These are phyloP conservation scores for Eucalyptus polyanthemos DNA, from an alignment of 345 rosid genomes.

Conservation along the genomic window DNA sequence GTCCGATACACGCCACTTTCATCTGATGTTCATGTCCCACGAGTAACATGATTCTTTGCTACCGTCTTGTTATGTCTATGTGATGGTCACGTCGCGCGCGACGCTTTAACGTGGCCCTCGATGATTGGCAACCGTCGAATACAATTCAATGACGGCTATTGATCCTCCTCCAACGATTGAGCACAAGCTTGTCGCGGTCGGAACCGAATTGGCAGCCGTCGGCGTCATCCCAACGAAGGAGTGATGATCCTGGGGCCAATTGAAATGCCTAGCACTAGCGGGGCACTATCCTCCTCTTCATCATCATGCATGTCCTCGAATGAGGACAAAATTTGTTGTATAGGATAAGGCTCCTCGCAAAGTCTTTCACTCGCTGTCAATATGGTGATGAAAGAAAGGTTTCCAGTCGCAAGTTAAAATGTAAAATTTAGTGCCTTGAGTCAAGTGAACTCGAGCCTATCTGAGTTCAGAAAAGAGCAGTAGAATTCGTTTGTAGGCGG, in stretches of 20 bases:
- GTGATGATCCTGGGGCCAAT: not conserved
- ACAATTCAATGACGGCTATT: not conserved
- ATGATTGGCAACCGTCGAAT: not conserved
- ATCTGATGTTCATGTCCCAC: not conserved
- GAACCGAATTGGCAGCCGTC: not conserved
- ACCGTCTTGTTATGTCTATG: fast-evolving
- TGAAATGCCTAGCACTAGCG: not conserved
- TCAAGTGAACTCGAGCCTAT: not conserved
- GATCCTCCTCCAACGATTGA: not conserved
- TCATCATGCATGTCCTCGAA: not conserved
- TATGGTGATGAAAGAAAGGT: not conserved
- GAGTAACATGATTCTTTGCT: not conserved
- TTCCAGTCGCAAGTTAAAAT: not conserved
- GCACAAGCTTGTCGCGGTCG: not conserved
- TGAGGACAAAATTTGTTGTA: not conserved
- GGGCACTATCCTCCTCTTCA: not conserved
- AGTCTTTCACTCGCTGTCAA: not conserved
- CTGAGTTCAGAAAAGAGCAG: not conserved
- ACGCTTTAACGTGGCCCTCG: not conserved
- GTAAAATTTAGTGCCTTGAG: not conserved
- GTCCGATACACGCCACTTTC: not conserved
- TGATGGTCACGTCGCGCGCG: fast-evolving
- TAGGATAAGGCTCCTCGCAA: not conserved
- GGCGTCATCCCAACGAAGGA: not conserved
- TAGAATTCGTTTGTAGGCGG: not conserved